phyloP scores from a whole-genome alignment of 805 yeast species.

The Tetrapisispora taiwanensis region DNA sequence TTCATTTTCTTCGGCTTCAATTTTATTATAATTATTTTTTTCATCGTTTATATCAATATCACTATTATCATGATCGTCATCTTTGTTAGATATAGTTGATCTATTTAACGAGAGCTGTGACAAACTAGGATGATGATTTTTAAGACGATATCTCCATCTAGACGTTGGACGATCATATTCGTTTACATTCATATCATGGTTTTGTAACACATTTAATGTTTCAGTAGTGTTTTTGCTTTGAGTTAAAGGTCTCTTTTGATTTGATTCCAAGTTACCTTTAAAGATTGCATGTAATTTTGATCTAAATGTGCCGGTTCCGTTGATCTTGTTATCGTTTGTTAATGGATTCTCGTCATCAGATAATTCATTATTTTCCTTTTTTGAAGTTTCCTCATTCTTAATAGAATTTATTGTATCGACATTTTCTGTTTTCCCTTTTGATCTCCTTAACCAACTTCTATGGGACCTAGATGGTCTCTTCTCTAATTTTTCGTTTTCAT shows the following conservation, averaged over 20 bases:
- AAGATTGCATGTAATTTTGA: not conserved
- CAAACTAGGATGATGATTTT: not conserved
- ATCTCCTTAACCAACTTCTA: not conserved
- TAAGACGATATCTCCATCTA: conserved; percentile 1
- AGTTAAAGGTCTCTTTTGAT: not conserved
- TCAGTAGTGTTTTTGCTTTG: not conserved
- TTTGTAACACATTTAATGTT: not conserved
- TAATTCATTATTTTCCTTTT: not conserved
- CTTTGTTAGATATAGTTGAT: not conserved
- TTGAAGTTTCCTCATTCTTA: not conserved
- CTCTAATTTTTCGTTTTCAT: not conserved
- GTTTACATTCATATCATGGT: not conserved
- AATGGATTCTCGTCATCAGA: not conserved
- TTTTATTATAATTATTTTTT: not conserved
- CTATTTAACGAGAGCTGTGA: not conserved
- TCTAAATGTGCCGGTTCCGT: not conserved
- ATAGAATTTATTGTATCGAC: not conserved
- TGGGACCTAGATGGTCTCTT: not conserved
- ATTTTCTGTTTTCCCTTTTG: not conserved
- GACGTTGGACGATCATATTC: not conserved
- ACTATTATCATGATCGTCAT: not conserved
- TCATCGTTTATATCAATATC: not conserved
- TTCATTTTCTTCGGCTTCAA: not conserved
- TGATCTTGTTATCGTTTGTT: not conserved
- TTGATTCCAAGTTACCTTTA: not conserved